Conservation (phyloP, 116 monocot genomes). For the Iris pallida region DNA sequence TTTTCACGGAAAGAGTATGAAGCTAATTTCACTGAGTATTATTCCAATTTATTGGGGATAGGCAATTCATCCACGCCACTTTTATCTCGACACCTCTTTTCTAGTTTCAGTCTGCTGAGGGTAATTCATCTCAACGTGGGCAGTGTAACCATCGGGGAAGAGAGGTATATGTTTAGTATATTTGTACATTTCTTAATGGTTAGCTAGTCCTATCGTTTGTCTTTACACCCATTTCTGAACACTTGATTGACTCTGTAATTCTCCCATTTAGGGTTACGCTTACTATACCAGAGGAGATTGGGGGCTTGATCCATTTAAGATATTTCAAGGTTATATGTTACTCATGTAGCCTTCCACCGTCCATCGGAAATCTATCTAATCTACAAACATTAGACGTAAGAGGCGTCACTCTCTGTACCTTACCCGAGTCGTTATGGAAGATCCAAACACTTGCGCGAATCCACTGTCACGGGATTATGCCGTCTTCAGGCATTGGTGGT, state of each 20-base stretch:
- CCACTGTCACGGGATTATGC: background rate
- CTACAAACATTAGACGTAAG: conserved; percentile 32
- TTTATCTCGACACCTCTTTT: no score
- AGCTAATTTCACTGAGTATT: no score
- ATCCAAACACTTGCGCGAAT: background rate
- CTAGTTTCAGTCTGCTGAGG: conserved; percentile 4
- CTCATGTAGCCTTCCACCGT: background rate
- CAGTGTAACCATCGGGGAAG: no score
- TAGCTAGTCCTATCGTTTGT: no score
- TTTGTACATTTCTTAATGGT: no score
- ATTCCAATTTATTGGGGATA: no score
- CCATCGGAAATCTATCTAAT: conserved; percentile 2
- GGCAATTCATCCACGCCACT: no score
- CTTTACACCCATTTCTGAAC: background rate
- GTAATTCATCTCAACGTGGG: conserved; percentile 13
- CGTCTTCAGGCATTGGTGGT: background rate
- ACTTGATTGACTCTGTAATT: background rate
- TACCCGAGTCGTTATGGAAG: background rate
- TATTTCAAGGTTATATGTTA: background rate
- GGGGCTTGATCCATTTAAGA: conserved; percentile 10
- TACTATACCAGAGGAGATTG: background rate
- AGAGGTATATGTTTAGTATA: no score
- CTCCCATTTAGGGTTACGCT: no score
- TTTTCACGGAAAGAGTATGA: no score
- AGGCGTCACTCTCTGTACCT: background rate